These are phyloP conservation scores for Rutidosis leptorrhynchoides DNA, from an alignment of 129 eudicot species.

Conservation along the genomic window DNA sequence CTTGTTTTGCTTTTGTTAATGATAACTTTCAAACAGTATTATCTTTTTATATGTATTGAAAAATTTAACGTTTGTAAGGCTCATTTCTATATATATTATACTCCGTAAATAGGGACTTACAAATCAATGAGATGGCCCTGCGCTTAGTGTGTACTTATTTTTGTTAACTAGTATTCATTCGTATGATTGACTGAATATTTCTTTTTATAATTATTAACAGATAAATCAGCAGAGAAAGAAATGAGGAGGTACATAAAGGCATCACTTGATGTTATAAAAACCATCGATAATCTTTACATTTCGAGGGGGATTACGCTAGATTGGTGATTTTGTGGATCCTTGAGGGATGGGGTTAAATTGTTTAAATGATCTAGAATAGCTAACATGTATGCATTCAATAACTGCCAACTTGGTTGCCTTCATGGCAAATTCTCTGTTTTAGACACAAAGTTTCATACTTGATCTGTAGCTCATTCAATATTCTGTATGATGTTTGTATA, in stretches of 20 bases:
- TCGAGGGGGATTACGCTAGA: constrained; percentile 66
- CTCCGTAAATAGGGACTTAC: too few species aligned
- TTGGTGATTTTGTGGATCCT: constrained; percentile 54
- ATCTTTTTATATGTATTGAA: too few species aligned
- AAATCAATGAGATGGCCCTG: too few species aligned
- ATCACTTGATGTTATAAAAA: constrained; percentile 59
- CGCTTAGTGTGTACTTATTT: too few species aligned
- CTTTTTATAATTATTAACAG: constrained; percentile 34
- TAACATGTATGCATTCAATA: constrained; percentile 17
- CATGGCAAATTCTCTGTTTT: constrained; percentile 14
- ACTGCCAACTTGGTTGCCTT: constrained; percentile 16
- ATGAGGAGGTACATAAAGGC: constrained; percentile 84
- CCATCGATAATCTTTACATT: constrained; percentile 65
- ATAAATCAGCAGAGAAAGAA: constrained; percentile 71
- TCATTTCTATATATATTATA: too few species aligned
- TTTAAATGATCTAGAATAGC: constrained; percentile 5
- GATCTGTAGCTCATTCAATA: neutral
- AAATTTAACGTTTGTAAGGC: too few species aligned
- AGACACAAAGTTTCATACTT: neutral
- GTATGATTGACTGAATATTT: neutral
- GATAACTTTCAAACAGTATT: too few species aligned
- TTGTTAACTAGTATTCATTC: neutral
- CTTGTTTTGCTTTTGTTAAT: too few species aligned
- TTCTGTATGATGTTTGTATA: constrained; percentile 2
- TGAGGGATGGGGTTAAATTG: constrained; percentile 12